Base-by-base conservation (phyloP, 2,329 filamentous ascomycete species). In the Stagonosporopsis chrysanthemi region DNA sequence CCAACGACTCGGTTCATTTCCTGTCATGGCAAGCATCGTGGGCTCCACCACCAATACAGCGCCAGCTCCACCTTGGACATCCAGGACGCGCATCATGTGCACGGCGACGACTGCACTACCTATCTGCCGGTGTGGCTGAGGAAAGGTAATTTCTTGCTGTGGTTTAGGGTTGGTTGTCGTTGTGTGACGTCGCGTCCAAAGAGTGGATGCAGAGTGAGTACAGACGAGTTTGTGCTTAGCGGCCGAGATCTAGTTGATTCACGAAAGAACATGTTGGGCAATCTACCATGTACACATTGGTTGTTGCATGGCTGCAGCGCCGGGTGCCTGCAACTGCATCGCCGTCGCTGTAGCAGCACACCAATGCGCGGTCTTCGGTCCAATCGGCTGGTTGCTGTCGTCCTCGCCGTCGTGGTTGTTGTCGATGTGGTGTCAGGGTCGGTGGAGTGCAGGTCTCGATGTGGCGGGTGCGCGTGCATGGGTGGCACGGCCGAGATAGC, bases 151-250 rank as follows among this genome's bases (percentile, higher is more conserved):
- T 44, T 14, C 48, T 54, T 58, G 55, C 49, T 42, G 50, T 54
- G 52, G 44, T 36, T 43, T 49, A 61, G 58, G 56, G 54, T 36
- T 42, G 42, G 41, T 55, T 23, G 43, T 55, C 31, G 55, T 40
- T 59, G 61, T 64, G 59, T 33, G 29, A 64, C 56, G 52, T 47
- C 50, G 52, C 52, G 40, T 60, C 40, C 23, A 9, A 55, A 43
- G 35, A 49, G 17, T 15, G 33, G 23, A 39, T 23, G 41, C 23
- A 44, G 45, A 43, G 23, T 36, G 39, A 28, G 33, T 23, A 22
- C 38, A 35, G n/a, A n/a, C n/a, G n/a, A 45, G 35, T 46, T 31
- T 53, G 42, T 17, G 11, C 38, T 24, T 23, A 28, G 44, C 38
- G 26, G 15, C 12, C 31, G 42, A n/a, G 41, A 28, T 11, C 33